Evolutionary conservation across 1,139 yeast species (phyloP).

Genomic region (Ashbya aceris): DNA sequence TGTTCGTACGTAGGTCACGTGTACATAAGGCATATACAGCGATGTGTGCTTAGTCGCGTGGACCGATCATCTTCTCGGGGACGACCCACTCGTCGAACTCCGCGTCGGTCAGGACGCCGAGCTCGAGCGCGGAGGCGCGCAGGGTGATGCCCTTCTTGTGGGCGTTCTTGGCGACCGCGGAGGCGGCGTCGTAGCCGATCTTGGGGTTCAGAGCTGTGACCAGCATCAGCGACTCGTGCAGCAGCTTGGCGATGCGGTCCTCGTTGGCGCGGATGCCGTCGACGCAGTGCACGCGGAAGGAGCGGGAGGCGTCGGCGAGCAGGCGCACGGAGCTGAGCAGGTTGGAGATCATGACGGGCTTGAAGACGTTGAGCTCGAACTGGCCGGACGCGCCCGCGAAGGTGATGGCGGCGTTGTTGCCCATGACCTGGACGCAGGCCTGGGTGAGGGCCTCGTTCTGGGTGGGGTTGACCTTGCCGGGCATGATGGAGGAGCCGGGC

Average conservation of each 20-base stretch:
- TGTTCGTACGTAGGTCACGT: no score
- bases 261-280: conserved; percentile 88
- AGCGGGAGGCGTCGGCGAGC: conserved; percentile 77
- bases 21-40: no score
- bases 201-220: conserved; percentile 98
- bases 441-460: conserved; percentile 98
- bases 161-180: conserved; percentile 96
- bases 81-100: conserved; percentile 96
- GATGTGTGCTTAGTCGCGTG: no score
- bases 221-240: conserved; percentile 93
- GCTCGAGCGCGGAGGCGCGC: conserved; percentile 87
- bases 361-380: conserved; percentile 95
- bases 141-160: conserved; percentile 95
- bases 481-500: conserved; percentile 99
- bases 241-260: conserved; percentile 73
- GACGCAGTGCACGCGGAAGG: conserved; percentile 90
- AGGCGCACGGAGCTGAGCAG: conserved; percentile 79
- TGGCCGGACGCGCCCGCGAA: conserved; percentile 98
- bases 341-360: conserved; percentile 91
- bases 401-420: conserved; percentile 90
- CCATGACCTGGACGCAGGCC: conserved; percentile 96
- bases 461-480: conserved; percentile 98
- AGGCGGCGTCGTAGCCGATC: conserved; percentile 95
- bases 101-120: conserved; percentile 68
- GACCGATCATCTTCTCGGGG: conserved; percentile 98